Conservation (phyloP, 1,139 yeast genomes). For the Suhomyces kunorum region DNA sequence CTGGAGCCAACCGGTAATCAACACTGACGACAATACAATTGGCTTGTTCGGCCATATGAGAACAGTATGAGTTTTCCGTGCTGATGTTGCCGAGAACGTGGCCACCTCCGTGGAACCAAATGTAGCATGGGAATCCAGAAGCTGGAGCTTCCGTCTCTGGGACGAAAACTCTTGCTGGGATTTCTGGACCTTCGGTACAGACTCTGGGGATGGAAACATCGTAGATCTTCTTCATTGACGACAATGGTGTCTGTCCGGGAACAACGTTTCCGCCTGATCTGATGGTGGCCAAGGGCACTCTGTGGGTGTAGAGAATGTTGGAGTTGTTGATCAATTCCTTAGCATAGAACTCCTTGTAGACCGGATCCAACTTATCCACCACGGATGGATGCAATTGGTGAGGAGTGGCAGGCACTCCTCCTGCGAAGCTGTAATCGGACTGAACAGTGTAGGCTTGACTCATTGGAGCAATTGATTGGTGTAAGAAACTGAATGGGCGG, state of each 20-base stretch:
- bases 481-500: too few relatives aligned
- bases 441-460: conserved; percentile 10
- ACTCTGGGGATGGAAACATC: conserved; percentile 42
- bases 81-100: conserved; percentile 49
- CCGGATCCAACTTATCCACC: conserved; percentile 30
- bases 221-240: conserved; percentile 27
- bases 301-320: conserved; percentile 42
- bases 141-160: conserved; percentile 39
- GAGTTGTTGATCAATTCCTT: conserved; percentile 30
- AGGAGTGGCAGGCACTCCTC: conserved; percentile 27
- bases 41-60: conserved; percentile 40
- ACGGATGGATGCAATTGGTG: conserved; percentile 27
- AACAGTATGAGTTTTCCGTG: conserved; percentile 49
- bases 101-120: conserved; percentile 55
- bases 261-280: conserved; percentile 49
- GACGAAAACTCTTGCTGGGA: conserved; percentile 43
- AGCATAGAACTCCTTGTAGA: conserved; percentile 39
- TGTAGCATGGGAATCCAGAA: conserved; percentile 46
- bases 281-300: conserved; percentile 37
- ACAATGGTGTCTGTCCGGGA: conserved; percentile 43
- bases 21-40: conserved; percentile 40
- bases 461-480: background rate
- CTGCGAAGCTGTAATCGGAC: conserved; percentile 29
- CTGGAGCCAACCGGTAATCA: conserved; percentile 44
- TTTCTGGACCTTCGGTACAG: conserved; percentile 27